Conservation (phyloP, 1,284 basidiomycete species). For the Termitomyces sp. region DNA sequence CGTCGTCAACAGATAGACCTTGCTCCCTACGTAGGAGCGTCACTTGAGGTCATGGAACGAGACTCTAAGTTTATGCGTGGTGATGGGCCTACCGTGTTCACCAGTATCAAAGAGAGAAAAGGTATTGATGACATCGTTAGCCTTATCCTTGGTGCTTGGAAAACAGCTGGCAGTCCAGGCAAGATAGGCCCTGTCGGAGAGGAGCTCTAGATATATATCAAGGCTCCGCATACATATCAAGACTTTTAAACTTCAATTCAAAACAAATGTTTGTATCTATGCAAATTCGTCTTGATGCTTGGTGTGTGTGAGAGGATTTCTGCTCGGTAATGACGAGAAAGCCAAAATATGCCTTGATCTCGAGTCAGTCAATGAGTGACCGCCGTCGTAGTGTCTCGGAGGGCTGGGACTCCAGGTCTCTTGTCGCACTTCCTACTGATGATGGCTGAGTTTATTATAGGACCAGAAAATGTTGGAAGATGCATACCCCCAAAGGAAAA, state of each 20-base stretch:
- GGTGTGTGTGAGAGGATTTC: neutral
- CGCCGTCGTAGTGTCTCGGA: neutral
- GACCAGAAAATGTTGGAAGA: neutral
- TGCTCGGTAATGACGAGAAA: neutral
- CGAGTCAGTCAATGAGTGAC: neutral
- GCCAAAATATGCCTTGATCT: neutral
- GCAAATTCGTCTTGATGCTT: neutral
- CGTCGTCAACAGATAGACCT: constrained; percentile 69
- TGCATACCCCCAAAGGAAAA: neutral
- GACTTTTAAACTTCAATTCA: neutral
- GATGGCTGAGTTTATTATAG: neutral
- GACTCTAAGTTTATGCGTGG: constrained; percentile 94
- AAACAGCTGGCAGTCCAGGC: constrained; percentile 69
- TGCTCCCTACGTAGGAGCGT: constrained; percentile 89
- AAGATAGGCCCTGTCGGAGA: constrained; percentile 45
- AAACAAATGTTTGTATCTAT: neutral
- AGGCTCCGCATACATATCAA: neutral
- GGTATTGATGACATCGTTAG: constrained; percentile 84
- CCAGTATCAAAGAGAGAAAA: constrained; percentile 75
- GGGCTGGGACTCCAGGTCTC: neutral
- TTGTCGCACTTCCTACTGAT: neutral
- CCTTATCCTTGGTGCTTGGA: constrained; percentile 85
- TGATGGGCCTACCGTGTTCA: constrained; percentile 90
- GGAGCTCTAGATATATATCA: neutral
- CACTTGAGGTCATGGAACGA: constrained; percentile 90